Base-by-base conservation (phyloP, 768 basidiomycete genomes). In the Collybia nuda region DNA sequence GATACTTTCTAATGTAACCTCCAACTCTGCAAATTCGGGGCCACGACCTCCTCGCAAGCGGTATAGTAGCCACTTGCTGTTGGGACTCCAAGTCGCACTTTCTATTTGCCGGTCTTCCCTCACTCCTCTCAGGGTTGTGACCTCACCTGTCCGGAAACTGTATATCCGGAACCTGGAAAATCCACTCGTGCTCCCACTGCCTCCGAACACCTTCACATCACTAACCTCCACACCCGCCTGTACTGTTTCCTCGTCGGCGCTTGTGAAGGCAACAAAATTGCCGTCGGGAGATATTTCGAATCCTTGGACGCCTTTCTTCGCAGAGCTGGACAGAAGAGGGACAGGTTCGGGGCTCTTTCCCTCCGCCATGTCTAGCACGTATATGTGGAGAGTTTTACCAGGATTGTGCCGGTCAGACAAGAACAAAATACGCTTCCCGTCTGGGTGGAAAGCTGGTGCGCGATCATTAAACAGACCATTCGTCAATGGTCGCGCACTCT, bases 261-360 rank as follows among this genome's bases (percentile, higher is more conserved):
- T 65, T 9, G 62, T 48, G 51, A 66, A 71, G 18, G 65, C 67
- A 36, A 71, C 50, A 44, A 54, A 58, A 29, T 53, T 45, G 6
- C 69, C 68, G 40, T 69, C 57, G 14, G 69, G 67, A 29, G 68
- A 69, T 29, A 67, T 53, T 40, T 67, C 62, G 56, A 68, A 71
- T 11, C 53, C 61, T 46, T 63, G 62, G 18, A 68, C 62, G 11
- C 47, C 54, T 37, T 52, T 61, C 53, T 50, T 59, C 5, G 51
- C 55, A 14, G 55, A 24, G 32, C 55, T 56, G 5, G 56, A 51
- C 17, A 49, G 36, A 40, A 63, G 36, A 7, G 47, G 52, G 2
- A 48, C 36, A 1, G 52, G 47, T 14, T 53, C 28, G 3, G 32
- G 7, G 14, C 9, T 14, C 32, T 32, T 32, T 14, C 48, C 52